Evolutionary conservation across 2,329 filamentous ascomycete species (phyloP).

Genomic region (Trichophyton equinum): DNA sequence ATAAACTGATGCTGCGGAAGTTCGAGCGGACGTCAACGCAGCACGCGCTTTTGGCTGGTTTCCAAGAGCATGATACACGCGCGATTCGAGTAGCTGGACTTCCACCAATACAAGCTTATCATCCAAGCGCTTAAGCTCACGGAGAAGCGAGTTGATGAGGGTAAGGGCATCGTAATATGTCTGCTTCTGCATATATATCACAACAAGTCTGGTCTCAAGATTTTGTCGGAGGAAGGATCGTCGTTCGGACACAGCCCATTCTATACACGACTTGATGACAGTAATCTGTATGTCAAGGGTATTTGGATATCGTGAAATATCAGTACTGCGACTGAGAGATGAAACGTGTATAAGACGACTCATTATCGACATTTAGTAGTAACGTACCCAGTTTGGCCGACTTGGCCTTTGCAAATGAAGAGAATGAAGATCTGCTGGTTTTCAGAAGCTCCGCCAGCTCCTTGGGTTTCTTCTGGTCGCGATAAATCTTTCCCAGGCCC

Average conservation of each 20-base stretch:
- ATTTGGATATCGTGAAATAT: slow-evolving; percentile 87
- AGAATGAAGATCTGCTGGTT: slow-evolving; percentile 79
- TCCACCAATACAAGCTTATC: slow-evolving; percentile 97
- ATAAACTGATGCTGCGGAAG: slow-evolving; percentile 92
- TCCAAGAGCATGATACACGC: slow-evolving; percentile 92
- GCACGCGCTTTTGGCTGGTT: slow-evolving; percentile 94
- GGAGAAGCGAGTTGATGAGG: slow-evolving; percentile 89
- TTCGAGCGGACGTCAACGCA: slow-evolving; percentile 84
- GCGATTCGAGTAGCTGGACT: slow-evolving; percentile 91
- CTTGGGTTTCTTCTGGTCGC: slow-evolving; percentile 64
- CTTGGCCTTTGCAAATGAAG: slow-evolving; percentile 96
- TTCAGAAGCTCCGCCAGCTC: slow-evolving; percentile 83
- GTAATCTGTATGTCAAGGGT: slow-evolving; percentile 86
- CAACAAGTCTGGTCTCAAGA: slow-evolving; percentile 88
- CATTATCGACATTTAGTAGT: background rate
- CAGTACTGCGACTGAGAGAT: too few species aligned
- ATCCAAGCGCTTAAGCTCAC: slow-evolving; percentile 93
- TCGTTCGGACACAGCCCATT: slow-evolving; percentile 92
- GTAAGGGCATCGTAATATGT: slow-evolving; percentile 94
- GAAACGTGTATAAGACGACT: too few species aligned
- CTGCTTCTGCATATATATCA: slow-evolving; percentile 92
- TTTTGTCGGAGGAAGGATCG: slow-evolving; percentile 95
- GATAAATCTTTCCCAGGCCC: slow-evolving; percentile 81
- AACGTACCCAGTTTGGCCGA: slow-evolving; percentile 85
- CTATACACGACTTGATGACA: slow-evolving; percentile 98